Evolutionary conservation across 495 filamentous ascomycete species (phyloP).

Genomic region (Aspergillus kassunensis): DNA sequence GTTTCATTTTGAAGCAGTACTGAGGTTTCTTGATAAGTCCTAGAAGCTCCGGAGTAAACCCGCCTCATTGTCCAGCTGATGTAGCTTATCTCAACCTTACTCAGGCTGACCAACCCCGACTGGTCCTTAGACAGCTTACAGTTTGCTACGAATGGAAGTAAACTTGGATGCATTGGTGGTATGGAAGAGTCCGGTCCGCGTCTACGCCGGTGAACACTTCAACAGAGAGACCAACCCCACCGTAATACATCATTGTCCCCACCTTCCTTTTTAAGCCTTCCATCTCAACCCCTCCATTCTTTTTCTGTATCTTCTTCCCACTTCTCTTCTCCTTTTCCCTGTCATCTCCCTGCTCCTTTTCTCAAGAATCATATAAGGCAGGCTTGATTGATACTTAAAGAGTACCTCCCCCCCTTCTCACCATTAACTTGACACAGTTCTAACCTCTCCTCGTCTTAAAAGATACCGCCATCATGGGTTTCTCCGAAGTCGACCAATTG

Average conservation of each 20-base stretch:
- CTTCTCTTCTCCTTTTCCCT: constrained; percentile 24
- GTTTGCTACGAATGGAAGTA: too few species aligned
- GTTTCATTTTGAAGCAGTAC: too few species aligned
- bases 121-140: background rate
- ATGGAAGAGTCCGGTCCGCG: too few species aligned
- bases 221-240: background rate
- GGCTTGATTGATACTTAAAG: constrained; percentile 13
- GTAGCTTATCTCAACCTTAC: background rate
- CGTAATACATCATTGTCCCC: constrained; percentile 21
- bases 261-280: constrained; percentile 27
- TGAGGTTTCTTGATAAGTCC: too few species aligned
- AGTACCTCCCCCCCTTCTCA: constrained; percentile 9
- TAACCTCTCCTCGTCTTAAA: constrained; percentile 5
- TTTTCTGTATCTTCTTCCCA: constrained; percentile 18
- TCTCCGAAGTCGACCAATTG: constrained; percentile 76
- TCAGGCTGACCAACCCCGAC: background rate
- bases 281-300: constrained; percentile 23
- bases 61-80: too few species aligned
- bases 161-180: too few species aligned
- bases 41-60: background rate
- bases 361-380: constrained; percentile 4
- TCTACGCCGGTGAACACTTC: constrained; percentile 6
- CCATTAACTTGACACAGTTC: constrained; percentile 1
- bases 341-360: constrained; percentile 15
- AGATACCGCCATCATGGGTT: constrained; percentile 75